Base-by-base conservation (phyloP, 495 filamentous ascomycete species). In the Mytilinidion resinicola region DNA sequence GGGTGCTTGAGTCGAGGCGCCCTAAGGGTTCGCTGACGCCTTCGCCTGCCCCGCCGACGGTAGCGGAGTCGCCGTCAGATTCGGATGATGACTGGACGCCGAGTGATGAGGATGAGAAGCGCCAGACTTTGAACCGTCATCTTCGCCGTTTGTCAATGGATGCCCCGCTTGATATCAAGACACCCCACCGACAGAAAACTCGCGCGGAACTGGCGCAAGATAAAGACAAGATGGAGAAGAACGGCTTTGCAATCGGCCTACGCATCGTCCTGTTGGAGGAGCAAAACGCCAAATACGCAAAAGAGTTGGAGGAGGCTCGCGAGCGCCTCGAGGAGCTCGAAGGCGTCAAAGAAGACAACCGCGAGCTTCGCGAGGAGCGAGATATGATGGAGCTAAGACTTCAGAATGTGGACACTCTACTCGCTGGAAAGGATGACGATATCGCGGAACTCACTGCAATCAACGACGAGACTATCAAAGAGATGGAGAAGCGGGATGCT, bases 231-330 rank as follows among this genome's bases (percentile, higher is more conserved):
- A 73, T 95, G 46, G 85, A 86, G 66, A 95, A 95, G 65, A 82
- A 92, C 66, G 93, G 95, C 64, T 96, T 95, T 66, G 88, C 91
- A 66, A 76, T 96, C 56, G 95, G 95, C 70, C 76, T 96, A 48
- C 88, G 92, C 59, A 76, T 96, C 1, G 88, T 82, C 64, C 87
- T 96, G 61, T 79, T 85, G 15, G 69, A 76, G 10, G 76, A 85
- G 49, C 82, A 89, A 25, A 68, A 67, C 14, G 53, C 62, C n/a
- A 68, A 72, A 5, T 63, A 91, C 41, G 84, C 88, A 64, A 77
- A 81, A 53, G 77, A 82, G 43, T 61, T 90, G 43, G 80, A 87
- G 46, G 78, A 76, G 53, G 77, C 87, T 15, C 78, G 82, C 55
- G 72, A 81, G 49, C 75, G 63, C 15, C 53, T 68, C 20, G 64